Evolutionary conservation across 306 rosid genomes (phyloP), one percentile per base, ranked within the genome.

Genomic region (Vachellia collinsii): DNA sequence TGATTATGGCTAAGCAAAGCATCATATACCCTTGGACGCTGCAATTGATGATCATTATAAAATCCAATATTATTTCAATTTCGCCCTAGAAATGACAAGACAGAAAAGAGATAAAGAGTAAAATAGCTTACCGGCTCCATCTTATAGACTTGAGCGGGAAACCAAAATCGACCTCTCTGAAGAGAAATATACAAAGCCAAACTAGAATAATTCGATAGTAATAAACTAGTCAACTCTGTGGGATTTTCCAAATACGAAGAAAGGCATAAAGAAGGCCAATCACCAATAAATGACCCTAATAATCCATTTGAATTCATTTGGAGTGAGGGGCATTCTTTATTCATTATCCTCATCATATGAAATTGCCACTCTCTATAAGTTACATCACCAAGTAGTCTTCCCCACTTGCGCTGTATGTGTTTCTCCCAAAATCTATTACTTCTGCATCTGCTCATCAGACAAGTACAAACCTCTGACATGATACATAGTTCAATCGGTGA

Each of bases 101-200:
- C 39, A 23, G 23, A 20, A 6, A 41, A 67, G 48, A 67, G 50
- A 3, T 51, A 0, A 1, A n/a, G 29, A 22, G 5, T 42, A n/a
- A 22, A 10, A 11, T 70, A 43, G 20, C 38, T 43, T 44, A 48
- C 56, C 54, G 20, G 38, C 0, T 7, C n/a, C 17, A 72, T 34
- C 29, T 3, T 36, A 75, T 82, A 86, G 44, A 89, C 91, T 79
- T 91, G 95, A 56, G 91, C 90, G 22, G 93, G 95, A 71, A 89
- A 91, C 93, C 90, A 89, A 63, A 89, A 68, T 66, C 68, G 46
- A 58, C 95, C 91, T 72, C 54, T 79, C 39, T 91, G 87, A 47
- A 91, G 91, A 22, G 91, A 89, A 22, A 86, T 81, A 69, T 86
- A 89, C 81, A 81, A 48, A 62, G 87, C 86, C 88, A 86, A 74